A percentile compares a stretch with the other conserved stretches of the same genome.
Conservation (phyloP, 2,329 filamentous ascomycete species). For the Alternaria arbusti region DNA sequence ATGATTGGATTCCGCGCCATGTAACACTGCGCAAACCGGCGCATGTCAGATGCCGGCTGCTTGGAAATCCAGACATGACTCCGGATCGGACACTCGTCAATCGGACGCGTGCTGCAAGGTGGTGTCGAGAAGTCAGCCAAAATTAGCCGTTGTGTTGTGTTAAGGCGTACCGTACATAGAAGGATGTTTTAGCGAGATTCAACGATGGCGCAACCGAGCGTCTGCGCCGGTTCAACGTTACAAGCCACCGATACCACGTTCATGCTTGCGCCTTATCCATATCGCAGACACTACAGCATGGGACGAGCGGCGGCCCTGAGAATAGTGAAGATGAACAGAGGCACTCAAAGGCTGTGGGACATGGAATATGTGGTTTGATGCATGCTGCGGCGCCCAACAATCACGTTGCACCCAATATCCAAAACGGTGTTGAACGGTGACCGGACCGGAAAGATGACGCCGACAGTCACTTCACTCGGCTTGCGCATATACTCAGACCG, state of each 20-base stretch:
- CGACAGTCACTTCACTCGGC: slow-evolving; percentile 1
- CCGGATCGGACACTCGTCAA: slow-evolving; percentile 10
- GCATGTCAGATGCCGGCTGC: slow-evolving; percentile 10
- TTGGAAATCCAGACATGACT: slow-evolving; percentile 4
- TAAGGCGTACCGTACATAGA: not conserved
- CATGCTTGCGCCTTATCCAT: slow-evolving; percentile 4
- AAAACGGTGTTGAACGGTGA: slow-evolving; percentile 1
- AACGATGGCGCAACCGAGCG: slow-evolving; percentile 10
- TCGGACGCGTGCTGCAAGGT: slow-evolving; percentile 8
- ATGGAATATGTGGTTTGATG: slow-evolving; percentile 20
- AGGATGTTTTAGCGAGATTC: slow-evolving; percentile 2
- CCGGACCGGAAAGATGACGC: slow-evolving; percentile 7
- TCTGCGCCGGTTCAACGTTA: slow-evolving; percentile 37
- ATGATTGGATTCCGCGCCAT: slow-evolving; percentile 7
- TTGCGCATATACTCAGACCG: not conserved
- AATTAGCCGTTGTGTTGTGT: slow-evolving; percentile 1
- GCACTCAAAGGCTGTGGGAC: slow-evolving; percentile 10
- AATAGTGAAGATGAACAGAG: slow-evolving; percentile 20
- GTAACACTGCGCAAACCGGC: slow-evolving; percentile 7
- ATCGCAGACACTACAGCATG: slow-evolving; percentile 10
- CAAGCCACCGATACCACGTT: slow-evolving; percentile 32
- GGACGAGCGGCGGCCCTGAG: slow-evolving; percentile 11
- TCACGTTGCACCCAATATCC: slow-evolving; percentile 19
- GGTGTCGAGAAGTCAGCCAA: slow-evolving; percentile 1
- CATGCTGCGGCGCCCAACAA: slow-evolving; percentile 18